These are phyloP conservation scores for Daldinia grandis DNA, from an alignment of 495 filamentous ascomycete species.

Conservation along the genomic window DNA sequence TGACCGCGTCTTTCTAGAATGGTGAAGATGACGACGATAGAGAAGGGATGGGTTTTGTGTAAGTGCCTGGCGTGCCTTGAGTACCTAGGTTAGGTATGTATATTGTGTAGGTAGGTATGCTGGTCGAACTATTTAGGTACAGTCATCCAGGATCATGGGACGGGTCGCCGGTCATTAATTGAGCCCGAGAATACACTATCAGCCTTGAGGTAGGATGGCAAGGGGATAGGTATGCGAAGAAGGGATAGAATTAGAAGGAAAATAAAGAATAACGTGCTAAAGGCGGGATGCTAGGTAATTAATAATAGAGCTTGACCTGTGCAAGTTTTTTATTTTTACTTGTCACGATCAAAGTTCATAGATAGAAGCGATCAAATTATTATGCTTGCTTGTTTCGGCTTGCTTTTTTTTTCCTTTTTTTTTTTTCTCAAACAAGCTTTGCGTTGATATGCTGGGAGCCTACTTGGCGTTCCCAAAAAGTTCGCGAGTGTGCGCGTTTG, in stretches of 20 bases:
- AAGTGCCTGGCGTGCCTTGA: slow-evolving; percentile 1
- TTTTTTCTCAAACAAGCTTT: slow-evolving; percentile 16
- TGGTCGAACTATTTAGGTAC: slow-evolving; percentile 5
- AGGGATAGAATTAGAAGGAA: background rate
- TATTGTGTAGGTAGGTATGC: background rate
- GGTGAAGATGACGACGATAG: background rate
- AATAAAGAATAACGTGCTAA: slow-evolving; percentile 15
- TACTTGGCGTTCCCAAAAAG: slow-evolving; percentile 16
- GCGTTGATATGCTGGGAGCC: slow-evolving; percentile 8
- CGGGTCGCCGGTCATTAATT: slow-evolving; percentile 27
- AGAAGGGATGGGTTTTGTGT: slow-evolving; percentile 6
- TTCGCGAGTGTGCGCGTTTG: background rate
- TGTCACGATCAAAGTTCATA: slow-evolving; percentile 10
- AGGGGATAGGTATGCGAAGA: slow-evolving; percentile 12
- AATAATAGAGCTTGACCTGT: slow-evolving; percentile 19
- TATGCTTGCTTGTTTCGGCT: slow-evolving; percentile 30
- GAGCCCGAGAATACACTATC: slow-evolving; percentile 35
- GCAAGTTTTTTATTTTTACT: slow-evolving; percentile 13
- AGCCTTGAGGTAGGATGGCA: slow-evolving; percentile 3
- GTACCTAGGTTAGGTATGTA: background rate
- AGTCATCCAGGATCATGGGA: slow-evolving; percentile 12
- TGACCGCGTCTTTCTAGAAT: background rate
- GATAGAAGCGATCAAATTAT: background rate
- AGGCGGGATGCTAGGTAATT: slow-evolving; percentile 12
- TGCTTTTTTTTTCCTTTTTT: slow-evolving; percentile 14